Conservation (phyloP, 2,329 filamentous ascomycete genomes). For the Truncatella angustata region DNA sequence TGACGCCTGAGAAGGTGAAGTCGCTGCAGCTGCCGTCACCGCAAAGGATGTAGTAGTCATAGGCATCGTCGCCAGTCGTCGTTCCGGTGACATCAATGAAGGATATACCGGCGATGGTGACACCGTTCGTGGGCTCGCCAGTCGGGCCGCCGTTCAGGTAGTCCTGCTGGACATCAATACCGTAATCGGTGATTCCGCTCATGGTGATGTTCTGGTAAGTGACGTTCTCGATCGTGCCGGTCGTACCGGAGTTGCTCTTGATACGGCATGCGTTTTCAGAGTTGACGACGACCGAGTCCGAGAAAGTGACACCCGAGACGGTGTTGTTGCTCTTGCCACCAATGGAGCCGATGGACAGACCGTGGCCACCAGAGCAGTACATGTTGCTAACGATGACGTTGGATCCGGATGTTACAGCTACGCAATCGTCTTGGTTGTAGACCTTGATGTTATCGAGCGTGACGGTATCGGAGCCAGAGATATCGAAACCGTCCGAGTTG, state of each 20-base stretch:
- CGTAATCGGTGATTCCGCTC: conserved; percentile 48
- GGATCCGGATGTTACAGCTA: conserved; percentile 56
- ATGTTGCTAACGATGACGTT: conserved; percentile 37
- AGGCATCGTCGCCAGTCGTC: conserved; percentile 8
- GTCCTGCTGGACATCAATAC: conserved; percentile 58
- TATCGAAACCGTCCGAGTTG: conserved; percentile 56
- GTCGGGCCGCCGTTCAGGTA: conserved; percentile 38
- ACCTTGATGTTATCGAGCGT: conserved; percentile 50
- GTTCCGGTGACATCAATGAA: conserved; percentile 24
- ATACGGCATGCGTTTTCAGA: conserved; percentile 56
- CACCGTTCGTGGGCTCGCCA: conserved; percentile 38
- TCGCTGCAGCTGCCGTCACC: conserved; percentile 26
- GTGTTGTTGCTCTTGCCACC: conserved; percentile 54
- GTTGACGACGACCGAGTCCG: conserved; percentile 44
- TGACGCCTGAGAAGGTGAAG: conserved; percentile 5
- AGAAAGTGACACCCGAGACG: conserved; percentile 50
- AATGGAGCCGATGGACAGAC: conserved; percentile 57
- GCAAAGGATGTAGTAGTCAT: conserved; percentile 31
- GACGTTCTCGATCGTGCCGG: conserved; percentile 48
- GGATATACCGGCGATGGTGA: conserved; percentile 37
- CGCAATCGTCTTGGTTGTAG: conserved; percentile 59
- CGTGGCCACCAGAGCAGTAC: conserved; percentile 51
- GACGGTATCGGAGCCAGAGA: conserved; percentile 43
- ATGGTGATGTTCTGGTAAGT: conserved; percentile 53
- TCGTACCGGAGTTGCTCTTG: conserved; percentile 52